A percentile compares a stretch with the other conserved stretches of the same genome.
Evolutionary conservation across 2,329 filamentous ascomycete genomes (phyloP).

Genomic region (Talaromyces sp.): DNA sequence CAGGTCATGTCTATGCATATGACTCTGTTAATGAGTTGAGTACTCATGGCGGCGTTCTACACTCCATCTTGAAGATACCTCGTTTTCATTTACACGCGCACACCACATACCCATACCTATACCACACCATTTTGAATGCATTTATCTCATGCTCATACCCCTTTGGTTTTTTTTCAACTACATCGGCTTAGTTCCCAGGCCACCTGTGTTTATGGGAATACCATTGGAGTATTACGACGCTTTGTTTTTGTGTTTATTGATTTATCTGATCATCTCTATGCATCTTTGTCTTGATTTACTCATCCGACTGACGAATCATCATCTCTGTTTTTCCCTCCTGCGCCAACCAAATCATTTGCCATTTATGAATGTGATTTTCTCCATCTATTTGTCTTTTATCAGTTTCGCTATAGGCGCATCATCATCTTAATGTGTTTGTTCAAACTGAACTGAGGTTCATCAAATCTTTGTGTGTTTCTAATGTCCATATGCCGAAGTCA

Average conservation of each 20-base stretch:
- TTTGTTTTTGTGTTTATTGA: background rate
- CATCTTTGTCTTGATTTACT: background rate
- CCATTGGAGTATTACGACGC: background rate
- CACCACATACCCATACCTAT: background rate
- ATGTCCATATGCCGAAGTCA: background rate
- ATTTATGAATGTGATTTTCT: background rate
- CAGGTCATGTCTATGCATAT: background rate
- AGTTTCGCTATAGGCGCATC: slow-evolving; percentile 11
- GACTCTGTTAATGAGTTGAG: slow-evolving; percentile 8
- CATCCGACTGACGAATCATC: background rate
- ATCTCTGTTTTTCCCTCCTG: background rate
- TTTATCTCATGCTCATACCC: background rate
- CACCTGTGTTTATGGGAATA: slow-evolving; percentile 1
- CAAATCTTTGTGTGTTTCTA: background rate
- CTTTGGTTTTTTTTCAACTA: background rate
- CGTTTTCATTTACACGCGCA: slow-evolving; percentile 15
- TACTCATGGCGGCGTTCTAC: slow-evolving; percentile 21
- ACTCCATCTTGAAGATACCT: slow-evolving; percentile 32
- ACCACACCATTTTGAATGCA: background rate
- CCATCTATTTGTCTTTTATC: background rate
- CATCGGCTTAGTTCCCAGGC: slow-evolving; percentile 13
- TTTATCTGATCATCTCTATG: background rate
- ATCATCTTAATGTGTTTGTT: slow-evolving; percentile 11
- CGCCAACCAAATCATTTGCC: background rate
- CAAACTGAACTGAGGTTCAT: too few relatives aligned